Percentiles rank a stretch among this genome's conserved stretches.
phyloP scores from a whole-genome alignment of 768 basidiomycete genomes.

The Tubosaeta sp. region DNA sequence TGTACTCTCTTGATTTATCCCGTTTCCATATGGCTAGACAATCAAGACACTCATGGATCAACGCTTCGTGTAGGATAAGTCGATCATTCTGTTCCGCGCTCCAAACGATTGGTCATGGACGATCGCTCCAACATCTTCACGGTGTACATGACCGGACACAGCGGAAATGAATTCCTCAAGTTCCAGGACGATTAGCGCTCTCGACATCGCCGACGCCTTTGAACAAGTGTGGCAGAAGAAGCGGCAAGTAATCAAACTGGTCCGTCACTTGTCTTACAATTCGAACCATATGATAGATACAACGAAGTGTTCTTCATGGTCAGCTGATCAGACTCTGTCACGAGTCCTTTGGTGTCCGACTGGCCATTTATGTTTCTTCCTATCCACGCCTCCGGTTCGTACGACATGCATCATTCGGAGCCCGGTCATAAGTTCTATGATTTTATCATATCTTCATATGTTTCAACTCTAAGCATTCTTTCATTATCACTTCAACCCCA shows the following conservation, averaged over 20 bases:
- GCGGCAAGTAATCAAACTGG: slow-evolving; percentile 44
- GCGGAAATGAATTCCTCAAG: slow-evolving; percentile 97
- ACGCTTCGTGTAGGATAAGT: slow-evolving; percentile 61
- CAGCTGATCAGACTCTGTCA: too few relatives aligned
- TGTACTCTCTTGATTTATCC: too few relatives aligned
- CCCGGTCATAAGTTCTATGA: too few relatives aligned
- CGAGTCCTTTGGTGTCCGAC: too few relatives aligned
- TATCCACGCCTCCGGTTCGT: too few relatives aligned
- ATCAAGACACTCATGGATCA: not conserved
- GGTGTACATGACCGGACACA: slow-evolving; percentile 99
- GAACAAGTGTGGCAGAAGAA: slow-evolving; percentile 99
- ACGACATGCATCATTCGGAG: too few relatives aligned
- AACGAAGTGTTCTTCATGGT: slow-evolving; percentile 98
- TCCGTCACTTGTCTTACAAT: not conserved
- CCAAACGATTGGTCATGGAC: slow-evolving; percentile 89
- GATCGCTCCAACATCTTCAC: slow-evolving; percentile 89
- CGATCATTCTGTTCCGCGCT: slow-evolving; percentile 79
- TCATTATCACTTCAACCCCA: too few relatives aligned
- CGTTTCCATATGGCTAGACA: too few relatives aligned
- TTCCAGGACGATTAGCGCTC: slow-evolving; percentile 96
- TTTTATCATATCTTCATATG: too few relatives aligned
- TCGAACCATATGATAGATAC: slow-evolving; percentile 45
- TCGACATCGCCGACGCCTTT: slow-evolving; percentile 96
- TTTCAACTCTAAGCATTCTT: too few relatives aligned
- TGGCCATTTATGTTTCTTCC: too few relatives aligned